Base-by-base conservation (phyloP, 306 rosid genomes). In the Cyclanthera cordifolia region DNA sequence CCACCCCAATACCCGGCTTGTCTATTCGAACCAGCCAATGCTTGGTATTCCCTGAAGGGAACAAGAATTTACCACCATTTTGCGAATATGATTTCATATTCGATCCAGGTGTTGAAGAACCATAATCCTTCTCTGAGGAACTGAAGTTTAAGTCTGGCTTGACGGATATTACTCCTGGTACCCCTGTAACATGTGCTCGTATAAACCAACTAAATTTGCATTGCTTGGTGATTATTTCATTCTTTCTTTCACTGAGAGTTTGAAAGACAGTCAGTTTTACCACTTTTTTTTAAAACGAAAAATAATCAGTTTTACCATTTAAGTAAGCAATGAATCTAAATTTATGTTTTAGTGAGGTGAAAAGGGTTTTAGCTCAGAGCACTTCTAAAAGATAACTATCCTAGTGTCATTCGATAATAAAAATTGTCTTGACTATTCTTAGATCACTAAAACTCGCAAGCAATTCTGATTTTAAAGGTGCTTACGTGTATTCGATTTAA, bases 1-100 rank as follows among this genome's bases (percentile, higher is more conserved):
- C 93, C 37, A 87, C 89, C 72, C 85, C 89, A 69, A 89, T 78
- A 46, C 82, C 90, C 3, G 93, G 96, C 59, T 81, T 92, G 61
- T 81, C 86, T 79, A 89, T 84, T 75, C 80, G 79, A 74, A 89
- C 95, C 73, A 92, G 86, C 97, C 97, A 92, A 43, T 82, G 86
- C 67, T 84, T 84, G n/a, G 90, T 78, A 79, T 77, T 89, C 67
- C 87, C 84, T 4, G 46, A 32, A 48, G 95, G 96, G 53, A 91
- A 85, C 72, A 91, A 82, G 75, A 74, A 37, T 57, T 54, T 70
- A 23, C 70, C 49, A 61, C 76, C 77, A 70, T 20, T 59, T 75
- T 74, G 80, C 67, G 73, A 63, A 21, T 43, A 23, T 20, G 79
- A 74, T 7, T 41, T 30, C 12, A 24, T 9, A 70, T 66, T 72